These are phyloP conservation scores for Dioscorea zingiberensis DNA, from an alignment of 106 monocot genomes.

Conservation along the genomic window DNA sequence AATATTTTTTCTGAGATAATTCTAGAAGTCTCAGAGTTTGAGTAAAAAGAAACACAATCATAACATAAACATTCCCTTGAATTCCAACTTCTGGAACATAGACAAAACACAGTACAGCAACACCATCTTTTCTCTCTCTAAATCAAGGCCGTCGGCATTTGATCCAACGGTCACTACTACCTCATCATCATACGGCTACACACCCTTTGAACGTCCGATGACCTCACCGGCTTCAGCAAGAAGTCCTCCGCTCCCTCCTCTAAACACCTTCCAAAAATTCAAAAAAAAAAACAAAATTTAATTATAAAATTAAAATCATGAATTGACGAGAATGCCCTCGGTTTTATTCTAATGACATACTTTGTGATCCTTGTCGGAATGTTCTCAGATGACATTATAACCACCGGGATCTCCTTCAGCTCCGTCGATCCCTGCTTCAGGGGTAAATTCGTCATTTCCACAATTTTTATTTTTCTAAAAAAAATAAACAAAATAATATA, in stretches of 20 bases:
- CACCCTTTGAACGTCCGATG: conserved; percentile 47
- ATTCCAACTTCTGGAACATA: too few species aligned
- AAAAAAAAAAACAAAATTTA: background rate
- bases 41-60: too few species aligned
- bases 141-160: too few species aligned
- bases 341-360: conserved; percentile 6
- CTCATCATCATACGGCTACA: conserved; percentile 28
- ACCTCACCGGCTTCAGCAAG: conserved; percentile 58
- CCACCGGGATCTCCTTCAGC: conserved; percentile 66
- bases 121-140: too few species aligned
- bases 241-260: conserved; percentile 71
- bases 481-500: background rate
- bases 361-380: conserved; percentile 53
- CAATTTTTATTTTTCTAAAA: too few species aligned
- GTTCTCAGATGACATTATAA: conserved; percentile 81
- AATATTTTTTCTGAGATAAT: too few species aligned
- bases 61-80: too few species aligned
- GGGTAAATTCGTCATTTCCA: background rate
- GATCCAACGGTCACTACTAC: conserved; percentile 5
- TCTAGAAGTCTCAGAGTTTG: too few species aligned
- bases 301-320: background rate
- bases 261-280: conserved; percentile 44
- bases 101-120: too few species aligned
- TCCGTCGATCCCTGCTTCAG: conserved; percentile 48
- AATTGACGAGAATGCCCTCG: too few species aligned